These are phyloP conservation scores for Nematocida minor DNA, from an alignment of 371 early-diverging fungal genomes.

Conservation along the genomic window DNA sequence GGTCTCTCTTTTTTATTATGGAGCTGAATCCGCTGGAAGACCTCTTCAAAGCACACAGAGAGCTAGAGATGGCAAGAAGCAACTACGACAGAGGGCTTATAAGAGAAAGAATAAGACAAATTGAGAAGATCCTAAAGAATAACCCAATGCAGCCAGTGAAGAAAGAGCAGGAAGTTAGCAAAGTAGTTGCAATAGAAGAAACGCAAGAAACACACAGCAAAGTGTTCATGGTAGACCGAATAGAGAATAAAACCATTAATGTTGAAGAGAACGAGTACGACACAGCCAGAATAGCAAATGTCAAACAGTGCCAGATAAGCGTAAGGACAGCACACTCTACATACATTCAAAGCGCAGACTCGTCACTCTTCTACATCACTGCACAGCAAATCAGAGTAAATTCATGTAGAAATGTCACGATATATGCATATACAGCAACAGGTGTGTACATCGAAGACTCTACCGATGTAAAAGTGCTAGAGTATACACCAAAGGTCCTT, in stretches of 20 bases:
- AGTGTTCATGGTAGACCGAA: neutral
- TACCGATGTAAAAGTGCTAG: neutral
- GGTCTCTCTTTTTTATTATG: conserved; percentile 1
- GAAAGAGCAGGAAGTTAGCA: neutral
- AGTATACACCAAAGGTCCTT: neutral
- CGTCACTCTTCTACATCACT: conserved; percentile 6
- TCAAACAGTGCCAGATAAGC: neutral
- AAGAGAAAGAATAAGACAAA: neutral
- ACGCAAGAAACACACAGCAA: neutral
- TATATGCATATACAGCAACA: conserved; percentile 39
- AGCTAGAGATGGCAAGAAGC: conserved; percentile 16
- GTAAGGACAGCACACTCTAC: neutral
- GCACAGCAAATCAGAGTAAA: conserved; percentile 14
- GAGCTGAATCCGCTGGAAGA: neutral
- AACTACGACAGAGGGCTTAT: conserved; percentile 19
- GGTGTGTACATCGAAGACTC: conserved; percentile 39
- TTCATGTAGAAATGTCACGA: neutral
- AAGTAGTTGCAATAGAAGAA: neutral
- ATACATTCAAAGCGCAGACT: neutral
- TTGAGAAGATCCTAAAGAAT: neutral
- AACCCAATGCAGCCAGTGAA: neutral
- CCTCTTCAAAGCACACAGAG: neutral
- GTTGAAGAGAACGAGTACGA: neutral
- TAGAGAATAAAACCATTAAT: neutral
- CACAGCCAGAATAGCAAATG: neutral